Percentiles rank a stretch among this genome's conserved stretches.
These are phyloP conservation scores for Pelargonium myrrhifolium DNA, from an alignment of 441 rosid species.

Conservation along the genomic window DNA sequence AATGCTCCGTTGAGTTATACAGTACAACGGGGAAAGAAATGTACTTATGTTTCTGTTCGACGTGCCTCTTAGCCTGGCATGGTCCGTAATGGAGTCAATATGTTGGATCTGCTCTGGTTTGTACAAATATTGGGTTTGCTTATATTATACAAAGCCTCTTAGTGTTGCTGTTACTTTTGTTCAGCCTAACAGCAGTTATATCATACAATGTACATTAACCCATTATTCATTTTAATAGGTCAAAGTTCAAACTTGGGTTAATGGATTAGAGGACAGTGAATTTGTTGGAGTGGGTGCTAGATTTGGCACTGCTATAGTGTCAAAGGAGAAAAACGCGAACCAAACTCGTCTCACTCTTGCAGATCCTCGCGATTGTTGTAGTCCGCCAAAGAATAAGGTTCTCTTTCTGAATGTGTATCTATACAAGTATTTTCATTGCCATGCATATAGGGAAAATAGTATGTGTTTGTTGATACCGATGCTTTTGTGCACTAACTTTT, in stretches of 20 bases:
- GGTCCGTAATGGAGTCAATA: background rate
- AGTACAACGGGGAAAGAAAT: background rate
- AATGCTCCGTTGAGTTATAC: background rate
- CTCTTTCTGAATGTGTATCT: background rate
- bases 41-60: background rate
- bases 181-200: background rate
- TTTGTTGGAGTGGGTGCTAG: conserved; percentile 97
- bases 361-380: conserved; percentile 82
- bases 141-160: no score
- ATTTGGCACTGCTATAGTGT: conserved; percentile 72
- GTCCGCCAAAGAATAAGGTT: conserved; percentile 62
- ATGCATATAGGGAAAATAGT: conserved; percentile 4
- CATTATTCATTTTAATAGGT: conserved; percentile 40
- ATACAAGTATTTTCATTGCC: background rate
- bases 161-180: background rate
- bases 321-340: conserved; percentile 91
- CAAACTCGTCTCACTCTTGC: conserved; percentile 62
- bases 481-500: conserved; percentile 16
- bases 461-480: conserved; percentile 17
- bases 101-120: background rate
- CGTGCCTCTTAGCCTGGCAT: no score
- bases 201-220: background rate
- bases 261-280: conserved; percentile 76
- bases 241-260: conserved; percentile 91
- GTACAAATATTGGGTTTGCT: no score